Base-by-base conservation (phyloP, 495 filamentous ascomycete species). In the Aspergillus egyptiacus region DNA sequence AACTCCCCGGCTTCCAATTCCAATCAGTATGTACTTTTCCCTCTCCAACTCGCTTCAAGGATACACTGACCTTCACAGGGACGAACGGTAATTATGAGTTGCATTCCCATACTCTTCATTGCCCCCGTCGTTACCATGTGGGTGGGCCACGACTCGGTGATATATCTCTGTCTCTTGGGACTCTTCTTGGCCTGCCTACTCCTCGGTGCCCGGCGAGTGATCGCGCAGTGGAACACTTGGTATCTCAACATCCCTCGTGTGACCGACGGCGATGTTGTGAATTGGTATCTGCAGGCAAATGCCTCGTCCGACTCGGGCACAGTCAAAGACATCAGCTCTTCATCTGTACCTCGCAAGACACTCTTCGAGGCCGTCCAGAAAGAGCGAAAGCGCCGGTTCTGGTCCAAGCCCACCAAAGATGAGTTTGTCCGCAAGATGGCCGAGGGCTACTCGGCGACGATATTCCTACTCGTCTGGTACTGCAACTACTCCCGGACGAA, bases 401-500 rank as follows among this genome's bases (percentile, higher is more conserved):
- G 50, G 50, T 22, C 22, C 18, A 50, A 39, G 31, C 24, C 44
- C n/a, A 53, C 41, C 1, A 50, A 17, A 0, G 46, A 53, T 13
- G 33, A 43, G 1, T 47, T 55, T n/a, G 47, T 55, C 2, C 34
- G 24, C 10, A 41, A 36, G 10, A 50, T 55, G 47, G 47, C 53
- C 8, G 47, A 36, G 11, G 53, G 53, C 13, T 55, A 50, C 28
- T 40, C 35, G 8, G 46, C 53, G 0, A 55, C 53, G 0, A 46
- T 47, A 17, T 55, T 55, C 25, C 47, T 55, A 3, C 42, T 55
- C 2, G 53, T 49, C n/a, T 55, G 53, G 53, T 55, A 47, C 41
- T 55, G 53, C 30, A 34, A 42, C 10, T 55, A 50, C 47, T 50
- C 46, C 2, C 46, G 53, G 11, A 55, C 53, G 3, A 50, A 49